Conservation (phyloP, 2,329 filamentous ascomycete species). For the Stachybotrys echinatus region DNA sequence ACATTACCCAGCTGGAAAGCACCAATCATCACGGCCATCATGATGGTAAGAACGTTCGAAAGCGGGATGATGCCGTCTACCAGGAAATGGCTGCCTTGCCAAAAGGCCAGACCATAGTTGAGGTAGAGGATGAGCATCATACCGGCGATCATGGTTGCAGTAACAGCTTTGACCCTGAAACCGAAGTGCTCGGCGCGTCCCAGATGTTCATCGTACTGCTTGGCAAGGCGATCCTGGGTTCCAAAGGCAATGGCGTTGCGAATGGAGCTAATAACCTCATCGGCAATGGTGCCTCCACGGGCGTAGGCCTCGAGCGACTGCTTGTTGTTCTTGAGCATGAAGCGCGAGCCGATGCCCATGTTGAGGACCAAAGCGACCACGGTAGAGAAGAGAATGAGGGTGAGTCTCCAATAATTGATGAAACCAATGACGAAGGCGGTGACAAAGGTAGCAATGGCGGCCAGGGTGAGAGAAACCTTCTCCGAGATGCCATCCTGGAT, state of each 20-base stretch:
- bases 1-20: constrained; percentile 88
- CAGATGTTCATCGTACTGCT: constrained; percentile 76
- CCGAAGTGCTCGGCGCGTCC: constrained; percentile 69
- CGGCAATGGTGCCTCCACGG: constrained; percentile 78
- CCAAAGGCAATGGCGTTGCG: constrained; percentile 90
- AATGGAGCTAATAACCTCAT: constrained; percentile 91
- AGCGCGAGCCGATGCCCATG: constrained; percentile 68
- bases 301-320: constrained; percentile 74
- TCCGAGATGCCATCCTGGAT: constrained; percentile 92
- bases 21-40: constrained; percentile 89
- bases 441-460: constrained; percentile 75
- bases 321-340: constrained; percentile 79
- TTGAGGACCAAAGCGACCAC: constrained; percentile 73
- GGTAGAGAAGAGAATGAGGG: constrained; percentile 78
- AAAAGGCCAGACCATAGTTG: constrained; percentile 84
- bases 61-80: constrained; percentile 61
- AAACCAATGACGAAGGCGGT: constrained; percentile 90
- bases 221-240: constrained; percentile 86
- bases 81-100: constrained; percentile 76
- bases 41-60: constrained; percentile 71
- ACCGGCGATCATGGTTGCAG: constrained; percentile 73
- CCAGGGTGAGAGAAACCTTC: constrained; percentile 74
- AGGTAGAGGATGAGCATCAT: constrained; percentile 83
- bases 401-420: constrained; percentile 87
- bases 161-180: constrained; percentile 64